Conservation (phyloP, 192 early-diverging fungal species). For the Chytriomyces sp. region DNA sequence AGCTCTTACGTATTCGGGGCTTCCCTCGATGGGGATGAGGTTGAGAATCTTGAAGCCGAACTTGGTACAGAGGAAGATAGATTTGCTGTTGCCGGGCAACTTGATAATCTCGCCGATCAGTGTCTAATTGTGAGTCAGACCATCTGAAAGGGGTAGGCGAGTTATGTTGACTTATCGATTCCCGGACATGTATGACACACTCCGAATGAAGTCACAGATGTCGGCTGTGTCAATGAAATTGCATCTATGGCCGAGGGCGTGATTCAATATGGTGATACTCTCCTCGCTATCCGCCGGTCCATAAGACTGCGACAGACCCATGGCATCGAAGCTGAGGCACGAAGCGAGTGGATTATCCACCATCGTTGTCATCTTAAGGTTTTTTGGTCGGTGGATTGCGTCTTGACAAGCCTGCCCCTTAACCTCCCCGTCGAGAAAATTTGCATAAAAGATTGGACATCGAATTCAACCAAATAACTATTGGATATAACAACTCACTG, state of each 20-base stretch:
- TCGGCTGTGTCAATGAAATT: constrained; percentile 24
- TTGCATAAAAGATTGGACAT: no score
- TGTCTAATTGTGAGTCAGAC: constrained; percentile 19
- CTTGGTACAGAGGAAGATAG: constrained; percentile 63
- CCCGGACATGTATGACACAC: no score
- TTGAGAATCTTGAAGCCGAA: constrained; percentile 42
- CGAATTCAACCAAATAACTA: no score
- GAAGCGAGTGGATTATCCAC: constrained; percentile 5
- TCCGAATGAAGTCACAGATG: no score
- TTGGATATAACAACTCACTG: no score
- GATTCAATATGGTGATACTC: constrained; percentile 3
- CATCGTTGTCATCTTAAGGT: no score
- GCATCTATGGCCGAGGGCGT: neutral
- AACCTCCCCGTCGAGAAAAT: no score
- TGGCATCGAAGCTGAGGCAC: constrained; percentile 10
- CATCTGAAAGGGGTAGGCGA: no score
- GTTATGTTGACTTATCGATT: no score
- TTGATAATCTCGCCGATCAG: constrained; percentile 21
- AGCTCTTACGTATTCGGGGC: constrained; percentile 50
- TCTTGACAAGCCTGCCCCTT: no score
- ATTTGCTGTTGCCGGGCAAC: constrained; percentile 14
- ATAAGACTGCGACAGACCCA: constrained; percentile 21
- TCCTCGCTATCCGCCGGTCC: constrained; percentile 3
- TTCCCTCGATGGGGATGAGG: constrained; percentile 38
- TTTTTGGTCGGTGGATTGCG: no score